A percentile compares a stretch with the other conserved stretches of the same genome.
phyloP scores from a whole-genome alignment of 345 rosid genomes.

The Camelina neglecta region DNA sequence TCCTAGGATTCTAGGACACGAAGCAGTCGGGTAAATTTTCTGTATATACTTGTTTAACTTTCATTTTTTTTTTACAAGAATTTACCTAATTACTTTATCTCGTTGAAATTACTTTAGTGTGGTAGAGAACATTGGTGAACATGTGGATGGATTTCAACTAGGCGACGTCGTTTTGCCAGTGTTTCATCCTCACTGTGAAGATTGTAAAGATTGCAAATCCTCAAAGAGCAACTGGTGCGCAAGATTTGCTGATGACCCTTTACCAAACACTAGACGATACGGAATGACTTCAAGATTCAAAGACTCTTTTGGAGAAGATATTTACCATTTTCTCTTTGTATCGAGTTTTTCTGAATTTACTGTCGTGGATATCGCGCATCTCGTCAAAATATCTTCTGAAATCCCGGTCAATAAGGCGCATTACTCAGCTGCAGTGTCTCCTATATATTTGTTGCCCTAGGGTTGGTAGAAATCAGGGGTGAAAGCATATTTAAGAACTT shows the following conservation, averaged over 20 bases:
- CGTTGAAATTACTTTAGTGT: slow-evolving; percentile 42
- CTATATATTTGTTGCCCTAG: background rate
- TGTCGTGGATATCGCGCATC: slow-evolving; percentile 60
- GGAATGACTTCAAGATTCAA: slow-evolving; percentile 58
- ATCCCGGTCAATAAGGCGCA: slow-evolving; percentile 59
- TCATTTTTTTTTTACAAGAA: background rate
- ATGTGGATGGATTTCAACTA: slow-evolving; percentile 55
- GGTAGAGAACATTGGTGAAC: slow-evolving; percentile 76
- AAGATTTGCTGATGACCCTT: background rate
- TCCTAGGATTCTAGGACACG: slow-evolving; percentile 76
- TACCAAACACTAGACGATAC: slow-evolving; percentile 53
- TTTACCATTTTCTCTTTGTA: slow-evolving; percentile 57
- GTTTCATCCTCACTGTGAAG: slow-evolving; percentile 57
- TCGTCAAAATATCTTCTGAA: slow-evolving; percentile 51
- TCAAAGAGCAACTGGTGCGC: slow-evolving; percentile 59
- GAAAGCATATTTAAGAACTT: background rate
- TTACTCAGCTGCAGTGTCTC: slow-evolving; percentile 73
- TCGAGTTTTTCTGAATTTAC: slow-evolving; percentile 82
- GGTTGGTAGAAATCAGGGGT: background rate
- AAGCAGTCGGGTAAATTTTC: slow-evolving; percentile 64
- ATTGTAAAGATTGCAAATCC: slow-evolving; percentile 61
- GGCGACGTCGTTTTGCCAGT: slow-evolving; percentile 67
- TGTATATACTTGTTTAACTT: background rate
- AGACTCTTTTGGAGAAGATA: slow-evolving; percentile 54
- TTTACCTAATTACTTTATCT: background rate